A percentile compares a stretch with the other conserved stretches of the same genome.
These are phyloP conservation scores for Echinochloa phyllopogon DNA, from an alignment of 176 grass and related monocot species.

Conservation along the genomic window DNA sequence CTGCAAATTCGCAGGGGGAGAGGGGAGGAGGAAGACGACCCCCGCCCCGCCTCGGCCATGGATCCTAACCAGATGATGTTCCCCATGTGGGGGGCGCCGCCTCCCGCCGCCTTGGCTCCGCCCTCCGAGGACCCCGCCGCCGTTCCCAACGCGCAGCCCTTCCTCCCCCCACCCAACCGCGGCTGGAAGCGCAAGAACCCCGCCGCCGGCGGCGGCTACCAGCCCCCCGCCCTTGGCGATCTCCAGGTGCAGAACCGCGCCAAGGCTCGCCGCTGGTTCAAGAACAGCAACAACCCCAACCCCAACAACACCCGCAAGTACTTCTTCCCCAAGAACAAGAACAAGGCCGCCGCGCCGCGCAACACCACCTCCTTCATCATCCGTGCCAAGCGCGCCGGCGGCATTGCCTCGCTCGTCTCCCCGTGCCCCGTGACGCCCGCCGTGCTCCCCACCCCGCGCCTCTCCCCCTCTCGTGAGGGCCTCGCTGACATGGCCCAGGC, in stretches of 20 bases:
- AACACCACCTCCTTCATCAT: constrained; percentile 97
- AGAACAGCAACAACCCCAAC: constrained; percentile 43
- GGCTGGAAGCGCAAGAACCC: constrained; percentile 60
- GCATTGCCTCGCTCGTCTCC: constrained; percentile 85
- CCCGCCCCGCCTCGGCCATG: constrained; percentile 43
- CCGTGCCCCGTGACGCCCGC: constrained; percentile 80
- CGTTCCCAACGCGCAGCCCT: constrained; percentile 31
- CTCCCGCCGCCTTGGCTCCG: constrained; percentile 15
- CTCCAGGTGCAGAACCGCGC: constrained; percentile 86
- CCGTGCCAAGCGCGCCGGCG: constrained; percentile 83
- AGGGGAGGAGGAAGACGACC: background rate
- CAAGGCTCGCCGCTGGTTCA: constrained; percentile 89
- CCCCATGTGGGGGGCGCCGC: constrained; percentile 61
- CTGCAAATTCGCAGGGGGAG: background rate
- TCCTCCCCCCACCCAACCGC: constrained; percentile 39
- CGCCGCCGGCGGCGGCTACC: constrained; percentile 52
- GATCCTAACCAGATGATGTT: constrained; percentile 72
- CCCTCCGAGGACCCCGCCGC: constrained; percentile 32
- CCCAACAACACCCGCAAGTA: constrained; percentile 43
- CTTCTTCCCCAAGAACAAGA: constrained; percentile 66
- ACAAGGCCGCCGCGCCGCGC: constrained; percentile 78
- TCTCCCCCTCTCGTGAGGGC: constrained; percentile 85
- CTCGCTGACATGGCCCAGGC: constrained; percentile 87
- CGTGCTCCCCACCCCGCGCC: constrained; percentile 75
- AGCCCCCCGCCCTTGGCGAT: constrained; percentile 74